Percentiles rank a stretch among this genome's conserved stretches.
These are phyloP conservation scores for Fomitopsis serialis DNA, from an alignment of 768 basidiomycete species.

Conservation along the genomic window DNA sequence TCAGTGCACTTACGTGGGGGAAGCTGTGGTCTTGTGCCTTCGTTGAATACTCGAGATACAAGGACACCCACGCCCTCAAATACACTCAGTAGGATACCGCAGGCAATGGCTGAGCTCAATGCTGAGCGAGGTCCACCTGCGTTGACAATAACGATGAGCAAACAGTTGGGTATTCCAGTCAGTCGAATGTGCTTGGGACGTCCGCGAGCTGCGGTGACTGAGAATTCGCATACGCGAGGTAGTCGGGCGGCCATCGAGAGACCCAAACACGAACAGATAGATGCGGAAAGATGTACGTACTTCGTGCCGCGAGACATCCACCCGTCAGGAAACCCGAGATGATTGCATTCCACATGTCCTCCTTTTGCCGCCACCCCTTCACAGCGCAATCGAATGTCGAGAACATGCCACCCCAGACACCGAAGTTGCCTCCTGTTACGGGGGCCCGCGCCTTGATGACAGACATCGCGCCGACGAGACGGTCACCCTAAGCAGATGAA, in stretches of 20 bases:
- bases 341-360: constrained; percentile 99
- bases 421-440: constrained; percentile 96
- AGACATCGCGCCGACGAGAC: constrained; percentile 87
- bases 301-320: constrained; percentile 89
- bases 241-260: background rate
- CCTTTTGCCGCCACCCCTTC: constrained; percentile 94
- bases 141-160: background rate
- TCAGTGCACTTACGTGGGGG: constrained; percentile 59
- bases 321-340: constrained; percentile 98
- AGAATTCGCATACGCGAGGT: no score
- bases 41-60: constrained; percentile 82
- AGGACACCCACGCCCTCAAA: constrained; percentile 95
- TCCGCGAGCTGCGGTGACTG: no score
- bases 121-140: constrained; percentile 90
- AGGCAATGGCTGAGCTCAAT: constrained; percentile 88
- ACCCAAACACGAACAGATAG: background rate
- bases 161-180: background rate
- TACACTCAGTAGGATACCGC: constrained; percentile 92
- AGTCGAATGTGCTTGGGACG: no score
- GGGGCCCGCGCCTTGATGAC: constrained; percentile 98
- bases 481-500: constrained; percentile 68
- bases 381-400: constrained; percentile 98
- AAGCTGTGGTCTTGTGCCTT: constrained; percentile 73
- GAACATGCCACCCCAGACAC: constrained; percentile 97
- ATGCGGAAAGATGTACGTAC: constrained; percentile 43